Conservation (phyloP, 192 early-diverging fungal genomes). For the Rhizoclosmatium globosum region DNA sequence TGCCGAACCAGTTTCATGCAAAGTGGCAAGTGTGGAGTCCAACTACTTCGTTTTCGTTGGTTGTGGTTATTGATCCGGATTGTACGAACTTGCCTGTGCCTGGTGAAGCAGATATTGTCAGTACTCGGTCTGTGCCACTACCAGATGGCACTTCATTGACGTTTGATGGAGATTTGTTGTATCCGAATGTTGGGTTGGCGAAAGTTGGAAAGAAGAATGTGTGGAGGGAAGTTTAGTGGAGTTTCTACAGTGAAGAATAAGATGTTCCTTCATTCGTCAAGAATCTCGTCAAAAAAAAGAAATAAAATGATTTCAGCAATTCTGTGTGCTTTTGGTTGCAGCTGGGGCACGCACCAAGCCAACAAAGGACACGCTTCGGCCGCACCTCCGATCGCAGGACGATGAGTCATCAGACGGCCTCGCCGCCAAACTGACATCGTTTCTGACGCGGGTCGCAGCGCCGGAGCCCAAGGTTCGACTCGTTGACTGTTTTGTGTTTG, state of each 20-base stretch:
- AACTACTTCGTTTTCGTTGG: not conserved
- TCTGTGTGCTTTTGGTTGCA: not conserved
- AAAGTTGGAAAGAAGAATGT: too few species aligned
- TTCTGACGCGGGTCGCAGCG: not conserved
- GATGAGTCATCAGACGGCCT: not conserved
- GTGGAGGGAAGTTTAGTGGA: too few species aligned
- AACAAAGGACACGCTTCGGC: not conserved
- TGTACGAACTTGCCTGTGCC: not conserved
- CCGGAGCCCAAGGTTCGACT: not conserved
- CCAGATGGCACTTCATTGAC: not conserved
- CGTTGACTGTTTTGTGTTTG: not conserved
- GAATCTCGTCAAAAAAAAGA: not conserved
- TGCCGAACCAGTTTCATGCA: not conserved
- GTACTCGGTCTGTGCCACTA: not conserved
- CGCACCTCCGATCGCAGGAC: not conserved
- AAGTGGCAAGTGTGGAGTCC: not conserved
- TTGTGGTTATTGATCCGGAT: not conserved
- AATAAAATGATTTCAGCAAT: slow-evolving; percentile 8
- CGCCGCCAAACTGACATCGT: not conserved
- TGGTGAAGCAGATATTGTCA: not conserved
- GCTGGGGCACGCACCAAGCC: not conserved
- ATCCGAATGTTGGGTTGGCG: too few species aligned
- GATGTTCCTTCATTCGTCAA: too few species aligned
- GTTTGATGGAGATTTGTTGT: not conserved
- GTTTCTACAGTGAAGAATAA: too few species aligned